Base-by-base conservation (phyloP, 805 yeast species). In the Danielia oregonensis region DNA sequence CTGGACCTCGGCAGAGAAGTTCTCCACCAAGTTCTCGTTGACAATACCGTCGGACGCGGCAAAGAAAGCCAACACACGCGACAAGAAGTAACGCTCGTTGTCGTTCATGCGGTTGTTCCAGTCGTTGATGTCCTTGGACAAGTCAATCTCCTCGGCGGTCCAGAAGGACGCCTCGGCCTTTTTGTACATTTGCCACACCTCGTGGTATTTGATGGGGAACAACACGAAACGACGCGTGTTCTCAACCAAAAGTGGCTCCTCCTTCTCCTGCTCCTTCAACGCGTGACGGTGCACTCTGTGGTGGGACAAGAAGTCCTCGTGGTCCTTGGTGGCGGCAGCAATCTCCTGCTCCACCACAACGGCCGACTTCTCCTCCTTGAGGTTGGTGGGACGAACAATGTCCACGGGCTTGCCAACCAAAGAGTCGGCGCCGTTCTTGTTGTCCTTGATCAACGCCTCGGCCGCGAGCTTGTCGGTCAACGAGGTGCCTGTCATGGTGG, bases 1-100 rank as follows among this genome's bases (percentile, higher is more conserved):
- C 67, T 89, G 96, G 42, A 93, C 97, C 69, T 91, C 97, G 46
- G 96, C 95, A 38, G 95, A 82, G 71, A 91, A 91, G 62, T 95
- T 89, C 69, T 91, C 97, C 43, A 91, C 96, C 61, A 91, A 77
- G 69, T 91, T 91, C 72, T 91, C 98, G 61, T 93, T 93, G 50
- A 91, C 98, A 49, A 91, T 88, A 63, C 98, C 98, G 63, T 91
- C 98, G 29, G 96, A 86, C 28, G 98, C 98, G 46, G 98, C 98
- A 57, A 91, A 91, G 74, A 93, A 91, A 12, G 98, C 98, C 49
- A 91, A 72, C 34, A 91, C 95, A 63, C 95, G 79, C 11, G 96
- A 86, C 50, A 91, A 73, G 65, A 91, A 91, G 69, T 68, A 93
- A 55, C 95, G 79, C 74, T 91, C 98, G 61, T 89, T 91, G 38